Evolutionary conservation across 768 basidiomycete species (phyloP).

Genomic region (Boletellus sp.): DNA sequence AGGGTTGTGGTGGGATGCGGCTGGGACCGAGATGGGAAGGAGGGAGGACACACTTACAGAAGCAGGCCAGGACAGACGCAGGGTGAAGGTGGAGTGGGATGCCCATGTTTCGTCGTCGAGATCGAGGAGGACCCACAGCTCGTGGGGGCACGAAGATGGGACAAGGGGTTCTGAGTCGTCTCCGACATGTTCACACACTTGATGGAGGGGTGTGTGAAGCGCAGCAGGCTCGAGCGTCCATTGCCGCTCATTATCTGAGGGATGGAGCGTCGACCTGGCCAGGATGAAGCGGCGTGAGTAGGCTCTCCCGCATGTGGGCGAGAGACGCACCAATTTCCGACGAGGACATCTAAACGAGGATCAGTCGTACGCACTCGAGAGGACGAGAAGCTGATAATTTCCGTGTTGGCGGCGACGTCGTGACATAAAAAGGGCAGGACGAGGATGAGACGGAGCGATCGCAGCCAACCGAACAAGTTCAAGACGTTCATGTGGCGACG

Average conservation of each 20-base stretch:
- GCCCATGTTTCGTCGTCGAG: slow-evolving; percentile 41
- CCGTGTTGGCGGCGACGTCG: slow-evolving; percentile 50
- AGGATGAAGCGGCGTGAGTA: background rate
- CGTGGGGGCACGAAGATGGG: slow-evolving; percentile 35
- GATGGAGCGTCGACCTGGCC: slow-evolving; percentile 40
- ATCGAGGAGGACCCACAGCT: slow-evolving; percentile 48
- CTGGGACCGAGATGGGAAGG: background rate
- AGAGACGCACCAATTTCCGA: slow-evolving; percentile 30
- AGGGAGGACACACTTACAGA: slow-evolving; percentile 40
- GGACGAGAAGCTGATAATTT: slow-evolving; percentile 57
- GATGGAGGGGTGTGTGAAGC: slow-evolving; percentile 33
- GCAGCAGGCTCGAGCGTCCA: slow-evolving; percentile 43
- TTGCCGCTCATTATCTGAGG: slow-evolving; percentile 30
- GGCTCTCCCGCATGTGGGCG: background rate
- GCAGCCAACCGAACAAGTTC: slow-evolving; percentile 4
- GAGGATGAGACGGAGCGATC: slow-evolving; percentile 11
- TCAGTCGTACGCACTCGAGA: slow-evolving; percentile 18
- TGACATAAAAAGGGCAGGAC: slow-evolving; percentile 24
- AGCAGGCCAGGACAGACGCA: slow-evolving; percentile 55
- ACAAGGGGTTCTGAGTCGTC: no score
- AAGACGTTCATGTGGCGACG: slow-evolving; percentile 13
- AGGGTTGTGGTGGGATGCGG: background rate
- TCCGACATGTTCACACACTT: no score
- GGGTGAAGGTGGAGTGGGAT: slow-evolving; percentile 43
- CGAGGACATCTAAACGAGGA: slow-evolving; percentile 11